These are phyloP conservation scores for Candida dendrica DNA, from an alignment of 805 yeast species.

Conservation along the genomic window DNA sequence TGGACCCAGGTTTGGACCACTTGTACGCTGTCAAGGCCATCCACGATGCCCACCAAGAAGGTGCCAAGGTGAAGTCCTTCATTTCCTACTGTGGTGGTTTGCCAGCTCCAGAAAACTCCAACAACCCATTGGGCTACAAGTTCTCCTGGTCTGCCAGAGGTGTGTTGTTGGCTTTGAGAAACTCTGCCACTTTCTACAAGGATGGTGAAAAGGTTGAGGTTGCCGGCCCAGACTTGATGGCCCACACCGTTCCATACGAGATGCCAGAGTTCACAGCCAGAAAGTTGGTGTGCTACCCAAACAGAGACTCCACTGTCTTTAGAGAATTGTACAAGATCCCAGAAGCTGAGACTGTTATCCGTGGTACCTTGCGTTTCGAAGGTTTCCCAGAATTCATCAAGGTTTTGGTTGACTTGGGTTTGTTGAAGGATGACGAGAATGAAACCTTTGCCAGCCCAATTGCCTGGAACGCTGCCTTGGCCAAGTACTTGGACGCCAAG, in stretches of 20 bases:
- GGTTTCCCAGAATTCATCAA: slow-evolving; percentile 98
- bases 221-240: slow-evolving; percentile 88
- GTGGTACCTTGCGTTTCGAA: slow-evolving; percentile 97
- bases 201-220: slow-evolving; percentile 78
- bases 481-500: slow-evolving; percentile 65
- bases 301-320: slow-evolving; percentile 94
- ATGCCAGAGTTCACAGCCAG: slow-evolving; percentile 81
- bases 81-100: slow-evolving; percentile 97
- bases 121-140: slow-evolving; percentile 97
- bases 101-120: slow-evolving; percentile 96
- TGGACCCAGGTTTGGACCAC: slow-evolving; percentile 98
- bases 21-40: slow-evolving; percentile 97
- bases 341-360: slow-evolving; percentile 92
- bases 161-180: slow-evolving; percentile 90
- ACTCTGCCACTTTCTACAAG: slow-evolving; percentile 83
- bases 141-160: slow-evolving; percentile 99
- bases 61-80: slow-evolving; percentile 92
- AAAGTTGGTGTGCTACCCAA: slow-evolving; percentile 83
- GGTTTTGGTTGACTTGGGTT: slow-evolving; percentile 89
- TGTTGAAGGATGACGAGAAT: slow-evolving; percentile 70
- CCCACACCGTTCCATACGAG: slow-evolving; percentile 88
- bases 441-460: slow-evolving; percentile 49
- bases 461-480: slow-evolving; percentile 87
- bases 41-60: slow-evolving; percentile 86
- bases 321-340: slow-evolving; percentile 90